These are phyloP conservation scores for Arthrobotrys sinensis DNA, from an alignment of 2,329 filamentous ascomycete genomes.

Conservation along the genomic window DNA sequence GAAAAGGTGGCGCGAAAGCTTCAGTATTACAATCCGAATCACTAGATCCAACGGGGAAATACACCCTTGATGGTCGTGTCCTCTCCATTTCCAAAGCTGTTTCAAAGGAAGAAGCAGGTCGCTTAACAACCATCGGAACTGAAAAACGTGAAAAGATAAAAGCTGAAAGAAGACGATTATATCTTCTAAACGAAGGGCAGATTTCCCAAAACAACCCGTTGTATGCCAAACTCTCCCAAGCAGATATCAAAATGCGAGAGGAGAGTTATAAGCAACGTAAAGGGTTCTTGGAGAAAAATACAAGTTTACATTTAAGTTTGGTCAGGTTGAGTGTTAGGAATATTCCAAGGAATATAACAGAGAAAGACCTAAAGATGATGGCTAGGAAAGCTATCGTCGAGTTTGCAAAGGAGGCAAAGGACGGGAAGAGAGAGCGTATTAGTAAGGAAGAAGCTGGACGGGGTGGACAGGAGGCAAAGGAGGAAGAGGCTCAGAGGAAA, in stretches of 20 bases:
- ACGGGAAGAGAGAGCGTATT: constrained; percentile 80
- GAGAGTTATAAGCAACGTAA: constrained; percentile 89
- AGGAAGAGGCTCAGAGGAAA: constrained; percentile 84
- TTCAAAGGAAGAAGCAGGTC: constrained; percentile 82
- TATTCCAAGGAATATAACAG: constrained; percentile 83
- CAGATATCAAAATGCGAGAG: constrained; percentile 89
- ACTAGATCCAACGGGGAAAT: constrained; percentile 84
- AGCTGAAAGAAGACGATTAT: constrained; percentile 91
- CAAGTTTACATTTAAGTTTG: constrained; percentile 87
- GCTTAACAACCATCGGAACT: constrained; percentile 79
- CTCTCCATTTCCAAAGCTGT: constrained; percentile 89
- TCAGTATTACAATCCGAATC: constrained; percentile 91
- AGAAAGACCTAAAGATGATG: constrained; percentile 90
- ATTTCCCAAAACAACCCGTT: constrained; percentile 80
- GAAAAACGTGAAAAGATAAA: constrained; percentile 77
- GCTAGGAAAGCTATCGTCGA: constrained; percentile 93
- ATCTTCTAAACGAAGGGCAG: constrained; percentile 87
- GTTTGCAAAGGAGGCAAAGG: constrained; percentile 91
- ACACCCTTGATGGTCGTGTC: constrained; percentile 91
- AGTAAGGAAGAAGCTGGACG: constrained; percentile 91
- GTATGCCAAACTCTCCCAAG: constrained; percentile 80
- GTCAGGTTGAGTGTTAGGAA: constrained; percentile 94
- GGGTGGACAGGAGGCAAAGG: constrained; percentile 83
- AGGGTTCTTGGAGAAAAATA: constrained; percentile 90
- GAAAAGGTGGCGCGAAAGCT: constrained; percentile 67